Evolutionary conservation across 768 basidiomycete species (phyloP), one percentile per base, ranked within the genome.

Genomic region (Phallus indusiatus): DNA sequence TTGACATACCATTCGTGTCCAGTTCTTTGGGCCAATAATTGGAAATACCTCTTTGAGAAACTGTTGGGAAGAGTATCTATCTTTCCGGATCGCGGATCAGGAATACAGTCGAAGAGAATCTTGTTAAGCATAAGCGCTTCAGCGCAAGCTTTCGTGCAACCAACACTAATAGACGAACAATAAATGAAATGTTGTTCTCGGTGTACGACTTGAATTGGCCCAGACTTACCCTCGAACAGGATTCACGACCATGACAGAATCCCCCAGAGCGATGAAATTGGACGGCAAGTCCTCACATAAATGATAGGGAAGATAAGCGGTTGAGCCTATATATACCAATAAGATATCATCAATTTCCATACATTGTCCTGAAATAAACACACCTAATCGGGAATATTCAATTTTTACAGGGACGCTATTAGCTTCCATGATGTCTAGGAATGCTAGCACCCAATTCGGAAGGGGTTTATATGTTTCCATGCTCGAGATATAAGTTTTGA

Each of bases 211-310:
- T n/a, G n/a, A 9, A 47, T 47, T 34, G 1, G 28, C 28, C 28
- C 7, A 7, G 14, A 62, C 56, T 55, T 53, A 66, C 67, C 61
- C 67, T 52, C 62, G 56, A 6, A 63, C 49, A 0, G 67, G 66
- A 56, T 68, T 67, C 1, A 66, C 33, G 18, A 59, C 60, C 42
- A 68, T 47, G 36, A 54, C 59, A 5, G 67, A 56, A 34, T 68
- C 67, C 2, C 67, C 67, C 1, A 67, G 0, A 14, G 67, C 67
- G 12, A 67, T 28, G 33, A 65, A 68, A 52, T 67, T 67, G 0
- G 59, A 56, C 0, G 70, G 70, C 1, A 70, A 16, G 3, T 46
- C 54, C 1, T 57, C 22, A 12, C 51, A 60, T 33, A 33, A 10
- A 42, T 68, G 60, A 49, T 64, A 69, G 18, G 59, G 47, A 9